Conservation (phyloP, 2,329 filamentous ascomycete species). For the Epichloe brachyelytri region DNA sequence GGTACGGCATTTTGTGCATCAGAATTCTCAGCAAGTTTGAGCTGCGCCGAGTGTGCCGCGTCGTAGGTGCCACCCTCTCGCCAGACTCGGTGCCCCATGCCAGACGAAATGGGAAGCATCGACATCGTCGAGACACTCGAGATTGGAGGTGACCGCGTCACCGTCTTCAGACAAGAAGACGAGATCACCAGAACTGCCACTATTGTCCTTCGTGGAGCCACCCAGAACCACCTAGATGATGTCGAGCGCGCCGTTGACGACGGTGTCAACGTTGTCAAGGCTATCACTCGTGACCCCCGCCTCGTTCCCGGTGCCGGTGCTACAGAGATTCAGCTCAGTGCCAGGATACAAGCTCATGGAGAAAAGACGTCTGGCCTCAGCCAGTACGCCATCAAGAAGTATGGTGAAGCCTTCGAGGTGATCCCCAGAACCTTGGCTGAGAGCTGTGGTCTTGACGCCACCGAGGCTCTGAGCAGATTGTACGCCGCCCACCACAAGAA, state of each 20-base stretch:
- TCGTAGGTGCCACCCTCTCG: constrained; percentile 92
- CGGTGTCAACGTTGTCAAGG: constrained; percentile 96
- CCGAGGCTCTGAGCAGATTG: constrained; percentile 83
- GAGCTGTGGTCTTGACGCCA: constrained; percentile 89
- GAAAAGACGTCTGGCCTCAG: constrained; percentile 87
- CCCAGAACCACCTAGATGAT: constrained; percentile 95
- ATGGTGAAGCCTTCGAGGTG: constrained; percentile 93
- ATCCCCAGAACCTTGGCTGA: constrained; percentile 89
- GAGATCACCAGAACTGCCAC: constrained; percentile 88
- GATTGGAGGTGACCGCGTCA: constrained; percentile 95
- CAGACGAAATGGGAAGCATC: constrained; percentile 95
- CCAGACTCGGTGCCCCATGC: constrained; percentile 92
- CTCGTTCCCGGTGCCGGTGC: constrained; percentile 91
- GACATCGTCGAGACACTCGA: constrained; percentile 95
- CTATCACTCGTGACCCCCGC: constrained; percentile 84
- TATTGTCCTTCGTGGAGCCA: constrained; percentile 85
- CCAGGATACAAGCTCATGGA: constrained; percentile 78
- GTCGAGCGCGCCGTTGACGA: constrained; percentile 95
- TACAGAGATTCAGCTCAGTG: constrained; percentile 85
- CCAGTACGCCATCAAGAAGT: constrained; percentile 97
- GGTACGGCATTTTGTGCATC: constrained; percentile 89
- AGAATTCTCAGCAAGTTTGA: constrained; percentile 98
- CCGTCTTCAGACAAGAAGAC: constrained; percentile 93
- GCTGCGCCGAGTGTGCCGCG: constrained; percentile 83
- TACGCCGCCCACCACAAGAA: constrained; percentile 89